Percentiles rank a stretch among this genome's conserved stretches.
phyloP scores from a whole-genome alignment of 106 monocot genomes.

The Dendrobium officinale region DNA sequence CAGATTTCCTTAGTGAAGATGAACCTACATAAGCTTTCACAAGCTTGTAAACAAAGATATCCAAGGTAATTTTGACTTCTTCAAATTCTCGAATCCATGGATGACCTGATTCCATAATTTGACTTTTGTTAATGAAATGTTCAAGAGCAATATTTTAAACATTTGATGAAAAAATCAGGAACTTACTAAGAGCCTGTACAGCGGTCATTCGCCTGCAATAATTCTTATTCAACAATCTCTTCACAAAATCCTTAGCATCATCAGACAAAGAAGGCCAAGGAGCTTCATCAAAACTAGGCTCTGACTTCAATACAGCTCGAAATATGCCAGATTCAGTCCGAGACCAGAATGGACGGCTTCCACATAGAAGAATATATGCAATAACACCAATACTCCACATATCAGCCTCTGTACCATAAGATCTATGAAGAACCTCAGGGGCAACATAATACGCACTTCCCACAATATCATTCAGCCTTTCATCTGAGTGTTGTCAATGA shows the following conservation, averaged over 20 bases:
- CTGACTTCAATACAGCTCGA: constrained; percentile 66
- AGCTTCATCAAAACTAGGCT: constrained; percentile 64
- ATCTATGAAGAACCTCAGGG: constrained; percentile 70
- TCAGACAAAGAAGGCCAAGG: constrained; percentile 78
- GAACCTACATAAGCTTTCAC: constrained; percentile 58
- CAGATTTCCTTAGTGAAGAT: constrained; percentile 70
- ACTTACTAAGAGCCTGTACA: constrained; percentile 46
- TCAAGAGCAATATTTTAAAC: not conserved
- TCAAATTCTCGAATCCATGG: constrained; percentile 64
- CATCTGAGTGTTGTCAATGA: constrained; percentile 33
- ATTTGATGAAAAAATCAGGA: not conserved
- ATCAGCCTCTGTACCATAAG: constrained; percentile 87
- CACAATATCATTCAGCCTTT: constrained; percentile 79
- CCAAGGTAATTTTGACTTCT: constrained; percentile 51
- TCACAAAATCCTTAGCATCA: constrained; percentile 70
- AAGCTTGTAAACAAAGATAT: constrained; percentile 60
- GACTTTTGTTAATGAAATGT: not conserved
- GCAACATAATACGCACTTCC: constrained; percentile 78
- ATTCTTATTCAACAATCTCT: constrained; percentile 64
- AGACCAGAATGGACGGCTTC: constrained; percentile 88
- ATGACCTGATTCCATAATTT: constrained; percentile 42
- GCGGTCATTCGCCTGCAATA: constrained; percentile 53
- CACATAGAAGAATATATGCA: constrained; percentile 77
- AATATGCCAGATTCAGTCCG: constrained; percentile 84
- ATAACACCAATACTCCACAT: constrained; percentile 97